A percentile compares a stretch with the other conserved stretches of the same genome.
Evolutionary conservation across 176 grass and related monocot species (phyloP).

Genomic region (Oryza meridionalis): DNA sequence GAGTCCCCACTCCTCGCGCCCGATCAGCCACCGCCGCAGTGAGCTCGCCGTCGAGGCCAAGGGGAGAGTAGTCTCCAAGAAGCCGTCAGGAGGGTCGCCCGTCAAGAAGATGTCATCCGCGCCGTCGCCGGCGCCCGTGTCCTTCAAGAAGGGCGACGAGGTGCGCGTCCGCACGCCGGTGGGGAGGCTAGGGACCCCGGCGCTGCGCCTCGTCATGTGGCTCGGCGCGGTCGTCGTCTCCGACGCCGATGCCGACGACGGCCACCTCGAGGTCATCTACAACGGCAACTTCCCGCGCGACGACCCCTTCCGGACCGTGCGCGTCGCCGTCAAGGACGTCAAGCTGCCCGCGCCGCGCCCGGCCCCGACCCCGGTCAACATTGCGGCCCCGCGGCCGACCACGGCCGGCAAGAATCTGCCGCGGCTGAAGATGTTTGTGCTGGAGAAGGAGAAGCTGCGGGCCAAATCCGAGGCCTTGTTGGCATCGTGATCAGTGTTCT

Average conservation of each 20-base stretch:
- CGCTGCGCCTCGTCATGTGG: constrained; percentile 12
- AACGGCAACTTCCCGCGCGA: neutral
- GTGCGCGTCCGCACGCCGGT: constrained; percentile 14
- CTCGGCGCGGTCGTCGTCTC: constrained; percentile 8
- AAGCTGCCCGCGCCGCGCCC: neutral
- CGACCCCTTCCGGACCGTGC: neutral
- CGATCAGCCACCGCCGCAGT: too few relatives aligned
- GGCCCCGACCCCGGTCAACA: neutral
- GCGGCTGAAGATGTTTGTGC: neutral
- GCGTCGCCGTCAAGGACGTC: neutral
- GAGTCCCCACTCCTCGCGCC: too few relatives aligned
- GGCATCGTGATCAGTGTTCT: neutral
- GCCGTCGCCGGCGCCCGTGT: too few relatives aligned
- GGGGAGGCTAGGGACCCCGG: neutral
- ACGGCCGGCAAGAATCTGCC: neutral
- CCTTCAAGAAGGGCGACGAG: neutral
- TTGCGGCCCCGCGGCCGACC: neutral
- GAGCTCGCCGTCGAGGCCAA: too few relatives aligned
- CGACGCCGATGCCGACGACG: neutral
- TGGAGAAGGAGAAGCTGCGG: constrained; percentile 13
- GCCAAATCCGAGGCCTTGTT: neutral
- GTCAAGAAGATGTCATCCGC: too few relatives aligned
- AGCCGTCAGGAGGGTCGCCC: too few relatives aligned
- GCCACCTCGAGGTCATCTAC: neutral
- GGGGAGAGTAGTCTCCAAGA: too few relatives aligned